Conservation (phyloP, 2,329 filamentous ascomycete species). For the Rugonectria rugulosa region DNA sequence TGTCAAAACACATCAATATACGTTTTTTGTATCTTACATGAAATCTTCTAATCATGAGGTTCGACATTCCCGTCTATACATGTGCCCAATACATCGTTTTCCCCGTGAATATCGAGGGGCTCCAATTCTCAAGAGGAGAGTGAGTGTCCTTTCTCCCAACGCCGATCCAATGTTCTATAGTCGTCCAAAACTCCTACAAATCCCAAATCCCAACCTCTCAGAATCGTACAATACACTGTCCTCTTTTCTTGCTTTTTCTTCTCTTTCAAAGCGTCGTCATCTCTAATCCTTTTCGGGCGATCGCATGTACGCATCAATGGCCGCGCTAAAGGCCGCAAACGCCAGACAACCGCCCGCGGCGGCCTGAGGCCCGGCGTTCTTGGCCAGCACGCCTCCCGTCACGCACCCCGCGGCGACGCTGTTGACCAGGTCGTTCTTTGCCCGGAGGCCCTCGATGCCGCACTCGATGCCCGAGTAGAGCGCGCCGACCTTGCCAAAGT, state of each 20-base stretch:
- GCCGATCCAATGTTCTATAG: slow-evolving; percentile 43
- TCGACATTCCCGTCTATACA: slow-evolving; percentile 34
- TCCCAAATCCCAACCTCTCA: slow-evolving; percentile 26
- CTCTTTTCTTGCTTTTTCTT: neutral
- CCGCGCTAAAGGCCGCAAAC: slow-evolving; percentile 91
- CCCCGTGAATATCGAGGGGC: slow-evolving; percentile 10
- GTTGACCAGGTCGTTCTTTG: slow-evolving; percentile 93
- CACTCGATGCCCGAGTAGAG: slow-evolving; percentile 95
- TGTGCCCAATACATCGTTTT: slow-evolving; percentile 24
- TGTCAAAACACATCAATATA: slow-evolving; percentile 20
- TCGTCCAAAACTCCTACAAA: slow-evolving; percentile 38
- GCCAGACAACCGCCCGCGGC: slow-evolving; percentile 87
- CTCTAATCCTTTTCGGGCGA: slow-evolving; percentile 70
- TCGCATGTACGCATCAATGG: slow-evolving; percentile 91
- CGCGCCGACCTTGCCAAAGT: slow-evolving; percentile 92
- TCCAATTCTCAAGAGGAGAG: slow-evolving; percentile 38
- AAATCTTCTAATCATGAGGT: slow-evolving; percentile 30
- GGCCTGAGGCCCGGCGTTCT: slow-evolving; percentile 88
- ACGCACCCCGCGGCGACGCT: slow-evolving; percentile 88
- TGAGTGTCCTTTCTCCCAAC: slow-evolving; percentile 42
- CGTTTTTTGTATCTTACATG: slow-evolving; percentile 21
- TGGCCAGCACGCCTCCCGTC: slow-evolving; percentile 87
- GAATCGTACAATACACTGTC: slow-evolving; percentile 25
- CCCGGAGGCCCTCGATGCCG: slow-evolving; percentile 89
- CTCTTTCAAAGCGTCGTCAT: neutral